Evolutionary conservation across 2,329 filamentous ascomycete species (phyloP), one percentile per base, ranked within the genome.

Genomic region (Capronia epimyces): DNA sequence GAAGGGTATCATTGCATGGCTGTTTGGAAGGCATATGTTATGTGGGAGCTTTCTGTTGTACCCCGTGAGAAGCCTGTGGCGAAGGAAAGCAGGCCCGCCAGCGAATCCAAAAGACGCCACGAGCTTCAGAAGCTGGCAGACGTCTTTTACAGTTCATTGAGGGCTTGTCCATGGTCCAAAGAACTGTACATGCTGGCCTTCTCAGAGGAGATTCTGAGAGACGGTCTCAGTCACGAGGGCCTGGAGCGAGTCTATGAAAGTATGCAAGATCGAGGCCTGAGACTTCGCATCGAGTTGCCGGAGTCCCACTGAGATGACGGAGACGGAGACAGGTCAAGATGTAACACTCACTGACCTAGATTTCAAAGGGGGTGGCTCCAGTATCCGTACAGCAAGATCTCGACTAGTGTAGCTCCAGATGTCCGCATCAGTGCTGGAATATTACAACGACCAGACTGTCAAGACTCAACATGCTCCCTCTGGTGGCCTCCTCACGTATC

Each of bases 141-240:
- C 1, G 70, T 80, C 0, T 80, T 80, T 59, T 77, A 79, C 51
- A 69, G 76, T 27, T 80, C 78, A 0, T 60, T 86, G 55, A 69
- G 74, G 37, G 68, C 71, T 13, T 73, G 82, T 60, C 83, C 83
- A 0, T 86, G 82, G 81, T 76, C 73, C 1, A 85, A 86, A 63
- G 72, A 75, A 31, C 73, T 81, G 42, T 67, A 80, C 37, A 71
- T 85, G 66, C 52, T 77, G 21, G 82, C 77, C 0, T 81, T 85
- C 50, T 69, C 70, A 39, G 66, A 71, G 32, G 60, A 71, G 32
- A 58, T 24, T 31, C 54, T 74, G 25, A 62, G 62, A 12, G 59
- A 45, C 18, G 15, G 43, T 20, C 36, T 58, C 44, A 48, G 48
- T 21, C 41, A 42, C 18, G 49, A 51, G 20, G 47, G 40, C 45